A percentile compares a stretch with the other conserved stretches of the same genome.
These are phyloP conservation scores for Cercospora zeina DNA, from an alignment of 2,329 filamentous ascomycete genomes.

Conservation along the genomic window DNA sequence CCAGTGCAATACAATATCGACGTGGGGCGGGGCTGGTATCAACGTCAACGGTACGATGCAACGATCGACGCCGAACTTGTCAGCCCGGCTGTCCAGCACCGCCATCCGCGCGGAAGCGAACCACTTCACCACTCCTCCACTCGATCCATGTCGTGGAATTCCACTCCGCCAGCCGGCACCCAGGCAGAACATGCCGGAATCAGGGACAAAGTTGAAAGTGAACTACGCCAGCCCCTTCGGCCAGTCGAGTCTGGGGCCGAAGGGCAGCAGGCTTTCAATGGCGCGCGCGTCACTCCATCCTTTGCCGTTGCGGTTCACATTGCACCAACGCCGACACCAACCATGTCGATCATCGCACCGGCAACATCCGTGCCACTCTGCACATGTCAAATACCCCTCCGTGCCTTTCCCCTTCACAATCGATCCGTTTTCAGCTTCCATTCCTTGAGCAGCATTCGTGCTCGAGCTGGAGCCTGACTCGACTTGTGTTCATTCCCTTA, in stretches of 20 bases:
- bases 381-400: not conserved
- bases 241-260: not conserved
- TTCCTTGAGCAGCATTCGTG: constrained; percentile 1
- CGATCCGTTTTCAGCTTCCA: not conserved
- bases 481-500: not conserved
- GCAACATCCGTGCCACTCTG: not conserved
- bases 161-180: not conserved
- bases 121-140: not conserved
- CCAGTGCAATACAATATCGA: not conserved
- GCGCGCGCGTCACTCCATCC: constrained; percentile 12
- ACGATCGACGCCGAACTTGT: constrained; percentile 4
- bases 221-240: not conserved
- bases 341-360: constrained; percentile 11
- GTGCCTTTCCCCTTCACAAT: not conserved
- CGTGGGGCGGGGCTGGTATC: not conserved
- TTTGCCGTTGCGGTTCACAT: constrained; percentile 11
- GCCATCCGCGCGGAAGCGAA: not conserved
- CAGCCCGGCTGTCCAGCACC: not conserved
- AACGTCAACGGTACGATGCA: not conserved
- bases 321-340: constrained; percentile 10
- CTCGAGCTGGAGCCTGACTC: not conserved
- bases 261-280: not conserved
- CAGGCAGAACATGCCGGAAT: not conserved
- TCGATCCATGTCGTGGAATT: not conserved
- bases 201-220: not conserved